These are phyloP conservation scores for Sclerotinia glacialis DNA, from an alignment of 2,329 filamentous ascomycete genomes.

Conservation along the genomic window DNA sequence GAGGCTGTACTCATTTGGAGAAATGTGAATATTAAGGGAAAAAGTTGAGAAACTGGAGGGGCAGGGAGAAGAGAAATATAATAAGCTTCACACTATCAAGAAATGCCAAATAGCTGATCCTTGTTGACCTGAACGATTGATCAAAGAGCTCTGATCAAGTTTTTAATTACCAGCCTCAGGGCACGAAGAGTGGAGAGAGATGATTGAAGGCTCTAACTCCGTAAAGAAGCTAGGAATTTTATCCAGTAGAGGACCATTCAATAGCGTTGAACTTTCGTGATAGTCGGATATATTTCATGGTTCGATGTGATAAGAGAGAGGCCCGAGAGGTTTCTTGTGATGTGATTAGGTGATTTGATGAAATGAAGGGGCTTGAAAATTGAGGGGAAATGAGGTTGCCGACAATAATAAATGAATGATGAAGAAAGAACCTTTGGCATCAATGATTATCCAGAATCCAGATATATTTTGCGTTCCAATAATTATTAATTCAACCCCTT, in stretches of 20 bases:
- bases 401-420: neutral
- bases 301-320: neutral
- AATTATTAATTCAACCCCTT: neutral
- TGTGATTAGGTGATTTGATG: neutral
- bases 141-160: neutral
- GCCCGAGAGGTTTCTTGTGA: constrained; percentile 5
- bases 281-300: neutral
- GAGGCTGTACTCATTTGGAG: neutral
- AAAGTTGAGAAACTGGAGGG: constrained; percentile 1
- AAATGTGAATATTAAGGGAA: neutral
- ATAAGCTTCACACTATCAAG: neutral
- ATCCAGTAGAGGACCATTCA: neutral
- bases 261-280: neutral
- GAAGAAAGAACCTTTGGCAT: neutral
- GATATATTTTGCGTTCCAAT: neutral
- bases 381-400: neutral
- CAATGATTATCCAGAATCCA: neutral
- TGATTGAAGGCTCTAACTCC: neutral
- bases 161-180: constrained; percentile 8
- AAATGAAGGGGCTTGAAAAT: neutral
- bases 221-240: neutral
- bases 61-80: neutral
- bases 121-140: constrained; percentile 1
- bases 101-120: neutral
- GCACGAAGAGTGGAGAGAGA: neutral